Evolutionary conservation across 805 yeast species (phyloP), one percentile per base, ranked within the genome.

Genomic region (Candida pseudofarinosa): DNA sequence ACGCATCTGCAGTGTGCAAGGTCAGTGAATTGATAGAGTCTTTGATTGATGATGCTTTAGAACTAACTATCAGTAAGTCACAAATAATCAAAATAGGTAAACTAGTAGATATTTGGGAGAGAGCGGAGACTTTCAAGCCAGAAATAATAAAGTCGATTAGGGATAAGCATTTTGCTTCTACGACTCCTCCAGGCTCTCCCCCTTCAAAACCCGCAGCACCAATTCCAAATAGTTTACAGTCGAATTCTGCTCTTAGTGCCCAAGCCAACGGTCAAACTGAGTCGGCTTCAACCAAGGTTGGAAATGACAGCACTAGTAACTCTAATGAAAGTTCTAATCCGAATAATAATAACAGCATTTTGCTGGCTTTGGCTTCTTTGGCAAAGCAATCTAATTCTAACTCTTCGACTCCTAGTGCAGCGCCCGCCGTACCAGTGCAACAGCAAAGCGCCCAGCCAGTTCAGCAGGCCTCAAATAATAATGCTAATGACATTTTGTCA

Each of bases 61-160:
- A 75, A 34, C 78, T 74, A 46, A 71, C 79, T 47, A 65, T 74
- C 34, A 60, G 59, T 45, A 42, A 85, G 73, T 58, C 85, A 71
- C 63, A 77, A 63, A 58, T 51, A 58, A 88, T 80, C 45, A 93
- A 90, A 62, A 79, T 89, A 53, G 71, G 81, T 55, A 91, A 89
- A 65, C 74, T 93, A 52, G 77, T 93, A 51, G 96, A 88, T 49
- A 90, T 93, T 55, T 93, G 99, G 99, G 87, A 81, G 52, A 81
- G 87, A 50, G 84, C 89, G 31, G 80, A 79, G 35, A 85, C 96
- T 13, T 91, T 93, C 65, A 71, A 73, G 42, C 76, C 77, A 35
- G 71, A 73, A 33, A 66, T 74, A 26, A 68, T 93, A 42, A 63
- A 73, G 36, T 59, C 73, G 15, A 74, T 88, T 45, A 77, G 82